Evolutionary conservation across 441 rosid species (phyloP).

Genomic region (Populus hybrid): DNA sequence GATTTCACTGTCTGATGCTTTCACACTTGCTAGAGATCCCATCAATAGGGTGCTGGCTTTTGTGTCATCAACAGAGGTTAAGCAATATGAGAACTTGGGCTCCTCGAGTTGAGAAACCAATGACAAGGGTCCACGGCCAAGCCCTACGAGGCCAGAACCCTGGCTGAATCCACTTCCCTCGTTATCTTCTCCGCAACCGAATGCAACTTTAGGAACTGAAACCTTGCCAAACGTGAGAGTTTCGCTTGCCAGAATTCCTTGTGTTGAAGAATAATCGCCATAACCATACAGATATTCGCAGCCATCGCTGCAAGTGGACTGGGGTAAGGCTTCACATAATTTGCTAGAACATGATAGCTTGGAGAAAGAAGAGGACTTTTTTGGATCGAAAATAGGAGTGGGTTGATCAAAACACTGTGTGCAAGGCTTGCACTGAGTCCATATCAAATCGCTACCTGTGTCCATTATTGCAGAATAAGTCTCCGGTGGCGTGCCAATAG

Average conservation of each 20-base stretch:
- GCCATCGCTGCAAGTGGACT: conserved; percentile 36
- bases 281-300: conserved; percentile 76
- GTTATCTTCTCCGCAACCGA: conserved; percentile 85
- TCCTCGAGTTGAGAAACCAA: conserved; percentile 59
- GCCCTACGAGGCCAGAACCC: conserved; percentile 86
- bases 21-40: conserved; percentile 42
- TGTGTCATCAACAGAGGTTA: conserved; percentile 45
- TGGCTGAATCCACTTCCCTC: conserved; percentile 82
- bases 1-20: conserved; percentile 12
- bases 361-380: conserved; percentile 56
- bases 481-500: conserved; percentile 69
- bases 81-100: conserved; percentile 58
- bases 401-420: conserved; percentile 67
- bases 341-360: conserved; percentile 49
- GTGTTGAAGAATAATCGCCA: conserved; percentile 86
- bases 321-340: conserved; percentile 57
- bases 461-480: conserved; percentile 69
- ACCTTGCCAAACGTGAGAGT: conserved; percentile 66
- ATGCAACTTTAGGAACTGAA: conserved; percentile 48
- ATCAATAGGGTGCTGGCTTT: conserved; percentile 46
- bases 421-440: conserved; percentile 98
- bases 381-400: conserved; percentile 77
- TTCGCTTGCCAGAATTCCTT: conserved; percentile 61
- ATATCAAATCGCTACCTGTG: conserved; percentile 87
- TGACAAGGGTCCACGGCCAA: conserved; percentile 70